A percentile compares a stretch with the other conserved stretches of the same genome.
Conservation (phyloP, 2,329 filamentous ascomycete genomes). For the Bisporella sp. region DNA sequence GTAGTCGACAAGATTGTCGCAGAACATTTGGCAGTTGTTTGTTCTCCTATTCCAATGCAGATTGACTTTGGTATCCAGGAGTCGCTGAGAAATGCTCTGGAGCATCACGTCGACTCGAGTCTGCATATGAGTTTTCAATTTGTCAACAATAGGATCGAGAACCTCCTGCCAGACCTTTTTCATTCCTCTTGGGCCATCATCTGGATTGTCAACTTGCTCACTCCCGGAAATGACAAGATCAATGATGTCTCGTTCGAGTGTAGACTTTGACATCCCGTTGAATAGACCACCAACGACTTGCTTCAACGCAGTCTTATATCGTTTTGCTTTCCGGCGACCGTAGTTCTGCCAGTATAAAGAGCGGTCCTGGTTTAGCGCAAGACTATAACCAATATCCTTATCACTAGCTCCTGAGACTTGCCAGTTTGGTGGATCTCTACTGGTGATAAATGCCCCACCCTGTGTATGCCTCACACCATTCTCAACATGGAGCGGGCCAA, state of each 20-base stretch:
- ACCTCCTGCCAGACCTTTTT: neutral
- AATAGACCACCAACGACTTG: neutral
- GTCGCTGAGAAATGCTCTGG: neutral
- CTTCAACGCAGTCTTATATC: neutral
- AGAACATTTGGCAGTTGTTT: neutral
- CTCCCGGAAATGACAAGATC: neutral
- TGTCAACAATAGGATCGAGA: neutral
- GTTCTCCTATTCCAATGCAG: neutral
- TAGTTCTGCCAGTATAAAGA: constrained; percentile 16
- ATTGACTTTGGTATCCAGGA: neutral
- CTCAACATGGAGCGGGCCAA: constrained; percentile 34
- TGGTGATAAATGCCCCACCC: neutral
- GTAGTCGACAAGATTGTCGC: neutral
- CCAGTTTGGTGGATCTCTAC: neutral
- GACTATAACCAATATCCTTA: neutral
- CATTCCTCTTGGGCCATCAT: neutral
- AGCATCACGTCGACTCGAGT: neutral
- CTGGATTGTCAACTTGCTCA: neutral
- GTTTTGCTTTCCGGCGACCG: constrained; percentile 7
- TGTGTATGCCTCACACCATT: constrained; percentile 25
- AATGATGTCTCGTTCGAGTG: neutral
- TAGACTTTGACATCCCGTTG: neutral
- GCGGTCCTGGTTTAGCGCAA: neutral
- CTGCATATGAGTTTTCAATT: neutral
- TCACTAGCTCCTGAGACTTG: neutral